A percentile compares a stretch with the other conserved stretches of the same genome.
These are phyloP conservation scores for Phytopythium cucurbitacearum DNA, from an alignment of 352 stramenopile genomes.

Conservation along the genomic window DNA sequence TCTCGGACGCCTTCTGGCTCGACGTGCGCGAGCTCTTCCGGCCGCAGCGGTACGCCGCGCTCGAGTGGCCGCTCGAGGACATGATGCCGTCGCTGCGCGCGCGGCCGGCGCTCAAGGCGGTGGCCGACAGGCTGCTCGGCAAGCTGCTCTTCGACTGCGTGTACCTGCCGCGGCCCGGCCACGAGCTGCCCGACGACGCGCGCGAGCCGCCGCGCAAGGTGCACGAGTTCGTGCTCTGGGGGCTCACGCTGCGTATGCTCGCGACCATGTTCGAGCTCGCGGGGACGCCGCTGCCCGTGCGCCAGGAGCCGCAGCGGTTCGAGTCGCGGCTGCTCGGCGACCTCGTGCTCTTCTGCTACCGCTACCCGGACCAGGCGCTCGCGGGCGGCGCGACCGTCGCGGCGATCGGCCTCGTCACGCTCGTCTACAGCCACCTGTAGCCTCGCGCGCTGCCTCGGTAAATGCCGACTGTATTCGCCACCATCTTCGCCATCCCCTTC, in stretches of 20 bases:
- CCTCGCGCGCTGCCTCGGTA: neutral
- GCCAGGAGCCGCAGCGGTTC: conserved; percentile 49
- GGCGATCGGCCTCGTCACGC: conserved; percentile 32
- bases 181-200: conserved; percentile 35
- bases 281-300: conserved; percentile 40
- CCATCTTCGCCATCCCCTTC: neutral
- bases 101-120: conserved; percentile 23
- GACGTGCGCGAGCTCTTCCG: conserved; percentile 76
- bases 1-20: conserved; percentile 80
- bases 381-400: conserved; percentile 36
- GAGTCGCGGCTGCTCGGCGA: conserved; percentile 44
- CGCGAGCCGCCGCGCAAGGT: conserved; percentile 25
- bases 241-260: conserved; percentile 71
- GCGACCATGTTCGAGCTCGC: conserved; percentile 40
- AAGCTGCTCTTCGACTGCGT: conserved; percentile 66
- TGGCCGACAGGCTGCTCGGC: conserved; percentile 36
- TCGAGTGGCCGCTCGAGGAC: conserved; percentile 57
- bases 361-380: conserved; percentile 46
- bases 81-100: conserved; percentile 36
- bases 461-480: neutral
- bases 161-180: conserved; percentile 63
- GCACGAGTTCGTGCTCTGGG: conserved; percentile 84
- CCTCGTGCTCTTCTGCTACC: conserved; percentile 46
- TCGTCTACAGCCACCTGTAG: conserved; percentile 39
- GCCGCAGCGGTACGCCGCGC: conserved; percentile 40